A percentile compares a stretch with the other conserved stretches of the same genome.
Conservation (phyloP, 2,329 filamentous ascomycete species). For the Cladosporium sphaerospermum region DNA sequence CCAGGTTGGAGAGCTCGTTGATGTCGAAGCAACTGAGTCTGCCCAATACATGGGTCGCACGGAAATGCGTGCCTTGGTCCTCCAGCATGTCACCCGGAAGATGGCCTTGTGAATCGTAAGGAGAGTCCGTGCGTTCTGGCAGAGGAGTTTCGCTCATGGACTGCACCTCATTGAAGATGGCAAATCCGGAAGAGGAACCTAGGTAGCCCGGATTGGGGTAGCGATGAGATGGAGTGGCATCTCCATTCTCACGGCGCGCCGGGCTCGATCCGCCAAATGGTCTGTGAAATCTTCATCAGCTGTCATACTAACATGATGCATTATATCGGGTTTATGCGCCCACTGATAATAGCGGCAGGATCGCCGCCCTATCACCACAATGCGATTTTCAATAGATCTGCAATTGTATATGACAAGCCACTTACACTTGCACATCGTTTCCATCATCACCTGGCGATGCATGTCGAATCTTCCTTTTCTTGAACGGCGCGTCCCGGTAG, state of each 20-base stretch:
- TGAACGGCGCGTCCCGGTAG: constrained; percentile 28
- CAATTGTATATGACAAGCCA: no score
- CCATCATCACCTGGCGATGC: constrained; percentile 2
- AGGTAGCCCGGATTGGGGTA: constrained; percentile 32
- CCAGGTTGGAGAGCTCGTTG: constrained; percentile 16
- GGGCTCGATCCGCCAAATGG: constrained; percentile 9
- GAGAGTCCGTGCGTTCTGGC: neutral
- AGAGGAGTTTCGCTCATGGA: constrained; percentile 14
- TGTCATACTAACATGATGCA: no score
- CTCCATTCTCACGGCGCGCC: constrained; percentile 10
- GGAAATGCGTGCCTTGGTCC: neutral
- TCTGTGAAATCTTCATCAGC: neutral
- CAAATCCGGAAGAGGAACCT: constrained; percentile 28
- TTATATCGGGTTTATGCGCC: no score
- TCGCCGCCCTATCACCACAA: no score
- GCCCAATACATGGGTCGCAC: constrained; percentile 1
- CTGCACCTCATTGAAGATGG: constrained; percentile 29
- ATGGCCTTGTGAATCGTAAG: neutral
- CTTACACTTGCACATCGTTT: neutral
- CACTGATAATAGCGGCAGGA: no score
- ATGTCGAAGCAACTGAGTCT: constrained; percentile 8
- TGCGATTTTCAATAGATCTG: no score
- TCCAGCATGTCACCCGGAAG: neutral
- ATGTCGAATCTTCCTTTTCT: constrained; percentile 16
- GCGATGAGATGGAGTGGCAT: constrained; percentile 14